Base-by-base conservation (phyloP, 106 monocot genomes). In the Dendrobium officinale region DNA sequence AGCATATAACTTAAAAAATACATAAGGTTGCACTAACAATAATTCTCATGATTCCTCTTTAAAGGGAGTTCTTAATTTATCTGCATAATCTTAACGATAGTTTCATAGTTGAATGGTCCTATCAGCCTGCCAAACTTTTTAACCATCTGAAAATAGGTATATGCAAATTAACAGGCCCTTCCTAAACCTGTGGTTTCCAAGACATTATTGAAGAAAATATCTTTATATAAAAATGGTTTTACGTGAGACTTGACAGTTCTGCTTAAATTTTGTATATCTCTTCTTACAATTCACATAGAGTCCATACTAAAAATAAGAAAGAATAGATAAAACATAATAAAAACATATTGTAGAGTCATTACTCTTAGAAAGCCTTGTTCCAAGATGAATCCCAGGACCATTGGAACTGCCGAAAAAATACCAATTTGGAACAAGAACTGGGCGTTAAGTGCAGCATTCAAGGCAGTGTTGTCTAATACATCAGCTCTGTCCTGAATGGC, bases 341-440 rank as follows among this genome's bases (percentile, higher is more conserved):
- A 11, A 43, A 22, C 16, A 49, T 49, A 51, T 24, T 47, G 13
- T 42, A 72, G 66, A 79, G n/a, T 48, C 20, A 48, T 77, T 92
- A 95, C 95, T 87, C 67, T 85, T 1, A 93, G 82, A 81, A 95
- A 88, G 75, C 92, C 95, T 84, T 88, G 80, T 67, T 95, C 92
- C 70, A 95, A 78, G 61, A 95, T 95, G 73, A 91, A 88, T 44
- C 95, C 95, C 78, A 95, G 74, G 79, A 95, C 80, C 95, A 95
- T 95, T 17, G 92, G 95, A 88, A 95, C 61, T 49, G 95, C 95
- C 86, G 92, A 89, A 78, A 95, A 95, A 64, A 89, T 80, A 83
- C 95, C 95, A 85, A 95, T 95, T 77, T 95, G 95, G 81, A 95
- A 89, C 19, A 95, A 79, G 81, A 95, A 95, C 66, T 95, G 95